Base-by-base conservation (phyloP, 139 green algal genomes). In the Tetraselmis chui region DNA sequence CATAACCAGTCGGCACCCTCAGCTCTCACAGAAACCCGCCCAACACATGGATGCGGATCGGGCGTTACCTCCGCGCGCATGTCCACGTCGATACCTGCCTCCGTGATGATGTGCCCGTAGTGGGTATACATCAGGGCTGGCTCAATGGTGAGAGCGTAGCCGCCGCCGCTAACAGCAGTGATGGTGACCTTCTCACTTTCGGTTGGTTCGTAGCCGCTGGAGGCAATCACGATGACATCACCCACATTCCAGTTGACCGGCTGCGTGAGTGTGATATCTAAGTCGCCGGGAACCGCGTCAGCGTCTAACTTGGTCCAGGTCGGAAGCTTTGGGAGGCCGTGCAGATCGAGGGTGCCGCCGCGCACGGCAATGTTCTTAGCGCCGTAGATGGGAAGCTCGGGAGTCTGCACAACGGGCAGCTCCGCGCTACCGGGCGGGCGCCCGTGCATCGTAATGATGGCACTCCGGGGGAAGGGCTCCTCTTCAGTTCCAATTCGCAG, bases 361-460 rank as follows among this genome's bases (percentile, higher is more conserved):
- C 91, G 87, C 30, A 94, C 84, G 0, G 85, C 91, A 18, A 94
- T 82, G 45, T 18, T 25, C 45, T 67, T 94, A 74, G 86, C 87
- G 75, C 92, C 92, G 82, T 93, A 95, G 30, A 88, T 58, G 1
- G 92, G 92, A 67, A 67, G 45, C 45, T 67, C 45, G 18, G 45
- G 45, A 5, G 45, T 67, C 45, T 67, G 45, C 45, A 67, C 45
- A 5, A 67, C 45, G 18, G 45, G 45, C 76, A 95, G 86, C 79
- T 93, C 86, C n/a, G 27, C 25, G 0, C 77, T 59, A 74, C 30
- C 83, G 59, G 81, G 82, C 1, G 86, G 90, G 24, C 67, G 31
- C 30, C 91, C 91, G 59, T 90, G 88, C 80, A 95, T 59, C 2
- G 90, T 94, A 80, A 95, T 94, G 59, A 76, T 86, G 0, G 88